A percentile compares a stretch with the other conserved stretches of the same genome.
Evolutionary conservation across 2,329 filamentous ascomycete species (phyloP).

Genomic region (Periglandula ipomoeae): DNA sequence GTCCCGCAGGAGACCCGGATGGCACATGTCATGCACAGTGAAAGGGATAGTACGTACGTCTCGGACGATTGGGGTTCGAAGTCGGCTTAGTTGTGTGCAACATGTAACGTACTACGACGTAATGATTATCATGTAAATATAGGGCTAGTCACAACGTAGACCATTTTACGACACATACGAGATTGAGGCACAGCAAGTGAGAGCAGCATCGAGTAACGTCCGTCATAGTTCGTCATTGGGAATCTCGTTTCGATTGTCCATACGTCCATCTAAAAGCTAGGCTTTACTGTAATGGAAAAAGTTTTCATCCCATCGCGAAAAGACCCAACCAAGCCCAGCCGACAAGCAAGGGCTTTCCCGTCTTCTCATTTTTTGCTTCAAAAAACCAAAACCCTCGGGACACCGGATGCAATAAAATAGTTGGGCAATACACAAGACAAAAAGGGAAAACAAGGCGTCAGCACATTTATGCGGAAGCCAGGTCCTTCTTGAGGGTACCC

Average conservation of each 20-base stretch:
- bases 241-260: constrained; percentile 15
- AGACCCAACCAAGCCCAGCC: constrained; percentile 22
- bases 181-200: too few species aligned
- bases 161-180: not conserved
- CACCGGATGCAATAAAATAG: constrained; percentile 44
- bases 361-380: not conserved
- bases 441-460: constrained; percentile 26
- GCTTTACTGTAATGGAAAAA: constrained; percentile 20
- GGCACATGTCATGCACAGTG: too few species aligned
- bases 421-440: constrained; percentile 22
- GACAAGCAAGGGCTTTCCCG: constrained; percentile 18
- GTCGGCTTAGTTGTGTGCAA: too few species aligned
- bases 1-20: too few species aligned
- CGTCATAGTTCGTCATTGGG: constrained; percentile 4
- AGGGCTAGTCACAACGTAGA: not conserved
- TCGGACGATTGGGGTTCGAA: too few species aligned
- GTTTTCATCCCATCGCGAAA: constrained; percentile 27
- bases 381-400: constrained; percentile 28
- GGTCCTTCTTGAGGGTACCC: constrained; percentile 99
- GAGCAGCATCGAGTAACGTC: too few species aligned
- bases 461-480: constrained; percentile 35
- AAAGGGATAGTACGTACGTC: too few species aligned
- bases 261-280: constrained; percentile 24
- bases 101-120: too few species aligned
- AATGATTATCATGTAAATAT: too few species aligned